phyloP scores from a whole-genome alignment of 2,329 filamentous ascomycete species.

The Sporothrix euskadiensis region DNA sequence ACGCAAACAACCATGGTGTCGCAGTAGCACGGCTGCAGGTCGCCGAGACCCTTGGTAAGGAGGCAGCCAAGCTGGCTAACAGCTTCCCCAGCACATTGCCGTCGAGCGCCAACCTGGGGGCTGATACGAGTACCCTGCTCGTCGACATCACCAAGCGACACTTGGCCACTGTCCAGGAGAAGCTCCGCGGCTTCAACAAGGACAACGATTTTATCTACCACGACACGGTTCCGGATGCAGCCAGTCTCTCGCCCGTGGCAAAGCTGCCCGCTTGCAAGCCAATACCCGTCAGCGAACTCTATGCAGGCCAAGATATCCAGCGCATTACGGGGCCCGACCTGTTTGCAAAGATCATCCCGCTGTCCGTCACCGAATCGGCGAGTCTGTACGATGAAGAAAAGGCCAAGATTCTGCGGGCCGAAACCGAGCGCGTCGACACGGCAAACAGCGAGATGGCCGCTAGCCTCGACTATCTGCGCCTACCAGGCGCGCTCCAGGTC shows the following conservation, averaged over 20 bases:
- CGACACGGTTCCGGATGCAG: constrained; percentile 83
- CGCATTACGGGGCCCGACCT: constrained; percentile 95
- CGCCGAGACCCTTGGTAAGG: constrained; percentile 75
- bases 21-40: constrained; percentile 80
- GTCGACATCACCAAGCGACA: constrained; percentile 85
- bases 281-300: constrained; percentile 93
- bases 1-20: constrained; percentile 81
- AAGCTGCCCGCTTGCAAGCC: constrained; percentile 95
- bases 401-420: constrained; percentile 88
- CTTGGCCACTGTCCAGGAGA: constrained; percentile 75
- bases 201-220: constrained; percentile 99
- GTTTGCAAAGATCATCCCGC: constrained; percentile 93
- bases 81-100: constrained; percentile 79
- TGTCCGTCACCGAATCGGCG: constrained; percentile 93
- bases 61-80: constrained; percentile 74
- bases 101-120: constrained; percentile 76
- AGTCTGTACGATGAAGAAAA: constrained; percentile 99
- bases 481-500: constrained; percentile 86
- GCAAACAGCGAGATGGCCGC: constrained; percentile 96
- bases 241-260: constrained; percentile 74
- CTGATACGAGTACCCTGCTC: constrained; percentile 73
- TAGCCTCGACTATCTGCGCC: constrained; percentile 86
- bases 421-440: constrained; percentile 88
- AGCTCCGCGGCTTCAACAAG: constrained; percentile 72
- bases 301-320: constrained; percentile 95